Conservation (phyloP, 1,139 yeast species). For the Scheffersomyces stambukii region DNA sequence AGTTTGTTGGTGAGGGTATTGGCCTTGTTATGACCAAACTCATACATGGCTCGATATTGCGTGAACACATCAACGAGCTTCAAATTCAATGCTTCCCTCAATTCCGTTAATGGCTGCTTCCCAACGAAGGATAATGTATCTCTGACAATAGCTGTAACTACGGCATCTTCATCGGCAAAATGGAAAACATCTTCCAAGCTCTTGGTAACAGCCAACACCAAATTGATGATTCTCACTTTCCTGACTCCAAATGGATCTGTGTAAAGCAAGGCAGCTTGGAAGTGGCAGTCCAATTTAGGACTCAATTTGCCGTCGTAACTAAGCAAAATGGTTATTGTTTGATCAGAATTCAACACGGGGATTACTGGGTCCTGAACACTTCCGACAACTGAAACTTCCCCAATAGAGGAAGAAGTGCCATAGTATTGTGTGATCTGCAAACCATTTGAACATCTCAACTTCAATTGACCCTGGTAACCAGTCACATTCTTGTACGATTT, state of each 20-base stretch:
- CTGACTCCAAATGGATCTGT: conserved; percentile 75
- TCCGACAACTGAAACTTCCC: conserved; percentile 24
- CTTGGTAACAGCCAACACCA: conserved; percentile 77
- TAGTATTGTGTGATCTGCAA: conserved; percentile 78
- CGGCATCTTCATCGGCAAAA: conserved; percentile 82
- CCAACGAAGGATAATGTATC: conserved; percentile 65
- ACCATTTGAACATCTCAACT: conserved; percentile 86
- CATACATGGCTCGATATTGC: conserved; percentile 61
- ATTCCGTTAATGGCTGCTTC: conserved; percentile 53
- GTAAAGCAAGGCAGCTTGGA: conserved; percentile 86
- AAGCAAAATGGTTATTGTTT: conserved; percentile 68
- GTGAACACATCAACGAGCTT: conserved; percentile 73
- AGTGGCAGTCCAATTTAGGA: conserved; percentile 74
- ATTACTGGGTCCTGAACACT: conserved; percentile 61
- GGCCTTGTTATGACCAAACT: conserved; percentile 45
- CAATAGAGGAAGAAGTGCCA: conserved; percentile 41
- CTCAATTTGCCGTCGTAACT: conserved; percentile 75
- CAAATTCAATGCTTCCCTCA: conserved; percentile 59
- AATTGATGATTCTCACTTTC: conserved; percentile 79
- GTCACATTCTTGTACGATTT: conserved; percentile 39
- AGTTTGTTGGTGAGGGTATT: conserved; percentile 58
- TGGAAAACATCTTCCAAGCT: conserved; percentile 70
- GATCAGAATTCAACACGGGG: conserved; percentile 63
- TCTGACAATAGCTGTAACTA: conserved; percentile 67
- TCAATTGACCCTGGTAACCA: conserved; percentile 82